These are phyloP conservation scores for Orbilia oligospora DNA, from an alignment of 2,329 filamentous ascomycete species.

Conservation along the genomic window DNA sequence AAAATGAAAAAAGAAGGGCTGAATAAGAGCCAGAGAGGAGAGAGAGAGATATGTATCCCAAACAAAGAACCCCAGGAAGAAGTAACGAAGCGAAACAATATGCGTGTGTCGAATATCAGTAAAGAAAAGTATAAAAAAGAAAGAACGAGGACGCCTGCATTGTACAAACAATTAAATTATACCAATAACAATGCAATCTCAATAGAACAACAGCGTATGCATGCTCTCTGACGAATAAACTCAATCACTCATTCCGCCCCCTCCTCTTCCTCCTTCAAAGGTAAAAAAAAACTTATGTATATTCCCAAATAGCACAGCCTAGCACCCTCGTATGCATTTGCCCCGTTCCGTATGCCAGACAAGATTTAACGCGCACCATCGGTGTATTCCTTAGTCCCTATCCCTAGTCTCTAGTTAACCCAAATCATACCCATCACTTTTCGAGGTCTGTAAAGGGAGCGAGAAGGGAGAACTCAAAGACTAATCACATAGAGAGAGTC, in stretches of 20 bases:
- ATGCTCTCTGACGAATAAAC: conserved; percentile 23
- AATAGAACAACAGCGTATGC: conserved; percentile 13
- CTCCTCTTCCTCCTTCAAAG: neutral
- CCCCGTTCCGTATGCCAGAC: conserved; percentile 8
- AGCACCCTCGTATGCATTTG: neutral
- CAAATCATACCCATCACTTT: conserved; percentile 28
- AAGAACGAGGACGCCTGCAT: conserved; percentile 44
- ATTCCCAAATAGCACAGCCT: neutral
- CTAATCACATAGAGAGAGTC: conserved; percentile 37
- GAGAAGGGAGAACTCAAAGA: conserved; percentile 46
- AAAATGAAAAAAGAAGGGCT: conserved; percentile 1
- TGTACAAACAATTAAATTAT: conserved; percentile 18
- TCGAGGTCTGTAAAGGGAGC: conserved; percentile 22
- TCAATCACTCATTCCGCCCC: neutral
- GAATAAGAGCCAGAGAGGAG: conserved; percentile 44
- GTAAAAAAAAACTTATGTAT: neutral
- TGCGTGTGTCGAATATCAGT: neutral
- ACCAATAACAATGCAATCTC: conserved; percentile 26
- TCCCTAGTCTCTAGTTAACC: conserved; percentile 53
- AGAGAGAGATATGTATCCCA: conserved; percentile 30
- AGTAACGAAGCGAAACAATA: conserved; percentile 4
- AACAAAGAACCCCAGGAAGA: conserved; percentile 27
- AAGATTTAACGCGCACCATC: conserved; percentile 28
- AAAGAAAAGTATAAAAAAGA: neutral
- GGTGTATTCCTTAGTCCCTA: conserved; percentile 44